These are phyloP conservation scores for Macroventuria anomochaeta DNA, from an alignment of 2,329 filamentous ascomycete species.

Conservation along the genomic window DNA sequence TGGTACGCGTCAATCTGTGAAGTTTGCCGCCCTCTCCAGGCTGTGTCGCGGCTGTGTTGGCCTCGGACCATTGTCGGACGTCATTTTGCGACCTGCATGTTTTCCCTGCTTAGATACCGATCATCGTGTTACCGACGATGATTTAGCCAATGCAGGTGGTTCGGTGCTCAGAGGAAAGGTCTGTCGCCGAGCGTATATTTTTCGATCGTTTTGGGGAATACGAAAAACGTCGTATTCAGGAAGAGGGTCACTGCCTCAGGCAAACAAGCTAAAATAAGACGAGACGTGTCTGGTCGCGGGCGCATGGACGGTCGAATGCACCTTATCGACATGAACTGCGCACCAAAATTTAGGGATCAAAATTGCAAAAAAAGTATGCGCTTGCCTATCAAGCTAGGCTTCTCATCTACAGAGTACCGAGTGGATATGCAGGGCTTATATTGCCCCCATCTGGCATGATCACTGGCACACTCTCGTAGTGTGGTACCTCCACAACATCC, in stretches of 20 bases:
- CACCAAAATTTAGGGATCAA: background rate
- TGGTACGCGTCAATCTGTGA: background rate
- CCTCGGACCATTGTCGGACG: slow-evolving; percentile 17
- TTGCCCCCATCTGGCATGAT: slow-evolving; percentile 53
- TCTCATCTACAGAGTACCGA: slow-evolving; percentile 50
- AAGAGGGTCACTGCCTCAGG: background rate
- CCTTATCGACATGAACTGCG: background rate
- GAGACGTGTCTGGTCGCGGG: slow-evolving; percentile 1
- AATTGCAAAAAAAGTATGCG: too few species aligned
- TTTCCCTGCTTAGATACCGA: slow-evolving; percentile 4
- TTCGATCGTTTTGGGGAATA: background rate
- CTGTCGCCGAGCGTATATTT: background rate
- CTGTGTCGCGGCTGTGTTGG: slow-evolving; percentile 14
- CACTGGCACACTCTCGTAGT: slow-evolving; percentile 54
- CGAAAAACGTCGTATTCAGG: slow-evolving; percentile 1
- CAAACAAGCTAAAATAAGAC: background rate
- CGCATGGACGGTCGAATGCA: background rate
- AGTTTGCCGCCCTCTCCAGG: slow-evolving; percentile 13
- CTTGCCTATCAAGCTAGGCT: background rate
- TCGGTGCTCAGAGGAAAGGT: background rate
- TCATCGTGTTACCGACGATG: slow-evolving; percentile 3
- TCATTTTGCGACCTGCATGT: slow-evolving; percentile 14
- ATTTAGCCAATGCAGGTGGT: slow-evolving; percentile 4
- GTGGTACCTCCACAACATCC: slow-evolving; percentile 47
- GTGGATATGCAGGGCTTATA: slow-evolving; percentile 56